Conservation (phyloP, 345 rosid genomes). For the Populus tremula region DNA sequence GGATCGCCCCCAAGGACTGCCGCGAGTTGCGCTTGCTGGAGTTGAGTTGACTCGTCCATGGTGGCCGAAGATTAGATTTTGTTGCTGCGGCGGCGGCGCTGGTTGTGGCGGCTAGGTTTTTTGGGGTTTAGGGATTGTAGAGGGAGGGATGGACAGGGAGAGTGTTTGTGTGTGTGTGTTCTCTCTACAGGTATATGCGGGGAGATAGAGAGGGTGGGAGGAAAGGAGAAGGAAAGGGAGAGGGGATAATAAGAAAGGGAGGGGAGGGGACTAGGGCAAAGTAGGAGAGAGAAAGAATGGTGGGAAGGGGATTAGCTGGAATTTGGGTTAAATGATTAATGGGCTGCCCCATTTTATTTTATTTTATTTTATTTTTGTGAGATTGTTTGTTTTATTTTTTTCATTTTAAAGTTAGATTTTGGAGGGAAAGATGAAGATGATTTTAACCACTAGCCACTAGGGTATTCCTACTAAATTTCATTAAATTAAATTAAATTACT, state of each 20-base stretch:
- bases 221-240: not conserved
- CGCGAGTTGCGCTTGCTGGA: slow-evolving; percentile 83
- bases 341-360: not conserved
- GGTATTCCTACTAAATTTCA: no score
- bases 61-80: slow-evolving; percentile 14
- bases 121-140: not conserved
- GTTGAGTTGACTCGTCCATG: slow-evolving; percentile 76
- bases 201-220: slow-evolving; percentile 11
- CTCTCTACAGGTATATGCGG: not conserved
- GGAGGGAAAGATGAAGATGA: not conserved
- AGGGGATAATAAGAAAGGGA: not conserved
- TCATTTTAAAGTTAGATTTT: not conserved
- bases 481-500: no score
- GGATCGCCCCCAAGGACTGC: slow-evolving; percentile 76
- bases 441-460: no score
- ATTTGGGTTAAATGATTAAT: slow-evolving; percentile 5
- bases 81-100: not conserved
- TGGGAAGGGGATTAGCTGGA: slow-evolving; percentile 17
- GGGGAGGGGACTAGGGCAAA: not conserved
- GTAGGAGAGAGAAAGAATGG: not conserved
- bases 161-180: not conserved
- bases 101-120: not conserved
- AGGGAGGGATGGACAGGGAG: not conserved
- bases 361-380: not conserved
- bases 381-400: not conserved